Evolutionary conservation across 805 yeast species (phyloP), one percentile per base, ranked within the genome.

Genomic region (Candida lessepsii): DNA sequence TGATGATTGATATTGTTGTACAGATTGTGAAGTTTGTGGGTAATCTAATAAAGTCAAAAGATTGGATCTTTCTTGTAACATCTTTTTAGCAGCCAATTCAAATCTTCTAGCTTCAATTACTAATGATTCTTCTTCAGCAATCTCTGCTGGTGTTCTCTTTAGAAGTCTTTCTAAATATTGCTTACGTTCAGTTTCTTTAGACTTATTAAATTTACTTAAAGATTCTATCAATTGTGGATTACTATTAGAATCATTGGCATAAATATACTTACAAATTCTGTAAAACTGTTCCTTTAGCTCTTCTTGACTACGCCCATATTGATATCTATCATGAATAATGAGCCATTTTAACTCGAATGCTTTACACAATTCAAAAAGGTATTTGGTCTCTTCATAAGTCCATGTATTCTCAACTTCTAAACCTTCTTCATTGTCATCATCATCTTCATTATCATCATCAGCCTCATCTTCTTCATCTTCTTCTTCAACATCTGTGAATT

Each of bases 121-220:
- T 36, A 93, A 69, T 0, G 96, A 88, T 59, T 93, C 98, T 57
- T 93, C 99, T 65, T 93, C 99, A 0, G 98, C 98, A 32, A 93
- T 86, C 58, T 93, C 99, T 0, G 97, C 95, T 1, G 99, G 97
- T 2, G 91, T 80, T 50, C 99, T 70, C 26, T 80, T 80, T 30
- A 91, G 70, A 27, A 93, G 66, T 45, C 86, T 78, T 51, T 81
- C 82, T 33, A 93, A 63, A 56, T 91, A 91, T 37, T 76, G 76
- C 52, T 93, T 93, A 46, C 99, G 76, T 50, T 82, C 87, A 15
- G 74, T 45, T 58, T 93, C 99, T 48, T 78, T 80, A 5, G 74
- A 72, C 50, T 80, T 82, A 28, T 86, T 80, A 57, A 74, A 93
- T 15, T 80, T 58, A 31, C 65, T 72, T 53, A 93, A 70, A 19